phyloP scores from a whole-genome alignment of 2,329 filamentous ascomycete species.

The Trichoderma harzianum region DNA sequence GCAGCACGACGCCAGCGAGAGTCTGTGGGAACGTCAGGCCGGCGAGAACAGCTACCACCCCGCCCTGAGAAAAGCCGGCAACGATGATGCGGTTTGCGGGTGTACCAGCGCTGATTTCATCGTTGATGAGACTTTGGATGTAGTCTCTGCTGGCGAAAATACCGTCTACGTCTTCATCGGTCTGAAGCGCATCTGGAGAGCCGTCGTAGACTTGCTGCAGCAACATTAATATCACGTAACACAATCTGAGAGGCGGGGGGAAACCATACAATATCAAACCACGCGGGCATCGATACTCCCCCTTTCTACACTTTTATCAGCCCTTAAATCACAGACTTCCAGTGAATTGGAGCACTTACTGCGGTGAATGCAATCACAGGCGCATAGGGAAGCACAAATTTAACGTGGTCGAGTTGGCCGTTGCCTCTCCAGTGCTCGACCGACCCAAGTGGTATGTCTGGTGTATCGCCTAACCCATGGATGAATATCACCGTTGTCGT shows the following conservation, averaged over 20 bases:
- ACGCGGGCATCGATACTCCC: constrained; percentile 78
- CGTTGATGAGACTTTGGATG: constrained; percentile 74
- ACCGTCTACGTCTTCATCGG: constrained; percentile 65
- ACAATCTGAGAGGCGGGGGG: too few relatives aligned
- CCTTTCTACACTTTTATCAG: constrained; percentile 52
- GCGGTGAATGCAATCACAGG: constrained; percentile 78
- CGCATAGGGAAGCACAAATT: constrained; percentile 92
- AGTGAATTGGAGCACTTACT: constrained; percentile 26
- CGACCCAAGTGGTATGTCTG: constrained; percentile 72
- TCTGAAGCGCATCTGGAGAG: constrained; percentile 11
- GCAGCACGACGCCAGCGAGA: constrained; percentile 78
- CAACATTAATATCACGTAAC: not conserved
- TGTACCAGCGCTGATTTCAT: constrained; percentile 74
- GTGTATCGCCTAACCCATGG: constrained; percentile 85
- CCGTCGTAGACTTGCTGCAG: constrained; percentile 13
- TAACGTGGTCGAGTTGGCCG: constrained; percentile 79
- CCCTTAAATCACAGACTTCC: not conserved
- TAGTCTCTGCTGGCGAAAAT: constrained; percentile 70
- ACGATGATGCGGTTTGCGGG: constrained; percentile 78
- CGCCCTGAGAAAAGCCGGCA: constrained; percentile 85
- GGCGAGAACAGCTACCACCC: constrained; percentile 80
- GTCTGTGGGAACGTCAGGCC: constrained; percentile 70
- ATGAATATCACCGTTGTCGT: constrained; percentile 93
- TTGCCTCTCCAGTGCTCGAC: constrained; percentile 84
- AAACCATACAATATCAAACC: constrained; percentile 71